Evolutionary conservation across 129 eudicot genomes (phyloP).

Genomic region (Centrapalus pauciflorus): DNA sequence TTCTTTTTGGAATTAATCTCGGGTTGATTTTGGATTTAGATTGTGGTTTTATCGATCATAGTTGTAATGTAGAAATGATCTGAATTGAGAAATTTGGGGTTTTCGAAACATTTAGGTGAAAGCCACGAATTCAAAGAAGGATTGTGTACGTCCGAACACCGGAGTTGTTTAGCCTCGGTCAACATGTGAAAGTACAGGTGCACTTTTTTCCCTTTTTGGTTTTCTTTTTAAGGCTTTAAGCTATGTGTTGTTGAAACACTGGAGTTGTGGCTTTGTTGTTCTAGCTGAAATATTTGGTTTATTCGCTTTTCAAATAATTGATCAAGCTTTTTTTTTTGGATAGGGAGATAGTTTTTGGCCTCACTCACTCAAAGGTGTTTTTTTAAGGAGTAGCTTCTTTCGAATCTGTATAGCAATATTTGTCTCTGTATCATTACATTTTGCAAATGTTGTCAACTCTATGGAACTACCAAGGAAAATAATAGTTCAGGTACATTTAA

Average conservation of each 20-base stretch:
- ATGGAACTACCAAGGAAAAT: too few species aligned
- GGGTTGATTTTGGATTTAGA: neutral
- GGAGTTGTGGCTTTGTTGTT: too few species aligned
- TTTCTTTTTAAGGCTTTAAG: neutral
- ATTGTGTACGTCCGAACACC: constrained; percentile 91
- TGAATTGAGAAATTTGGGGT: neutral
- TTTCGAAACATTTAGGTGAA: constrained; percentile 58
- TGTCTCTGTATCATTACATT: too few species aligned
- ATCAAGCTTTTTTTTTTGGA: too few species aligned
- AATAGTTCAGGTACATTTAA: too few species aligned
- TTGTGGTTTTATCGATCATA: neutral
- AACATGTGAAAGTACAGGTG: constrained; percentile 80
- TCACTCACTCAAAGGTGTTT: too few species aligned
- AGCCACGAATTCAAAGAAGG: constrained; percentile 94
- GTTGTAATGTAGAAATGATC: neutral
- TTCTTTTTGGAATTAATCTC: neutral
- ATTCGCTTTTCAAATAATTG: too few species aligned
- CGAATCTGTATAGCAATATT: too few species aligned
- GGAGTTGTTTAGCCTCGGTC: constrained; percentile 80
- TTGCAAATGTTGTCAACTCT: too few species aligned
- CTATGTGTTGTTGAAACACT: constrained; percentile 12
- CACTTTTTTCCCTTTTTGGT: neutral
- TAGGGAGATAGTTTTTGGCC: too few species aligned
- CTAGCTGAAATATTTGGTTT: too few species aligned
- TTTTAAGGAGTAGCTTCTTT: too few species aligned